These are phyloP conservation scores for Priceomyces fermenticarens DNA, from an alignment of 805 yeast genomes.

Conservation along the genomic window DNA sequence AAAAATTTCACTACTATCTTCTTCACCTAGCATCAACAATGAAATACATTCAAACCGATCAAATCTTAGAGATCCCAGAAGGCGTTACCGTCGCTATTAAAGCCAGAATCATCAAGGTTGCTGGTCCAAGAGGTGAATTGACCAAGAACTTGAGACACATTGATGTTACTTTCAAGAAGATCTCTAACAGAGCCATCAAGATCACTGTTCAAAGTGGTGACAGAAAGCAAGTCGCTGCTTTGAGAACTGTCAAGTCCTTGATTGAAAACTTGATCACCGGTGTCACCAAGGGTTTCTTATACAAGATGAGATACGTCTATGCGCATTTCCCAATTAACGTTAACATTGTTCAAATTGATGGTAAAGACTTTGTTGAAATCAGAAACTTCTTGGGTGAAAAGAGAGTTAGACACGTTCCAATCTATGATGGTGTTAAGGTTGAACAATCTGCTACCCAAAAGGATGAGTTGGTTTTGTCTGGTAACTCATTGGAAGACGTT, in stretches of 20 bases:
- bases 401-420: constrained; percentile 85
- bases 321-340: constrained; percentile 99
- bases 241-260: constrained; percentile 97
- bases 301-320: constrained; percentile 99
- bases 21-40: constrained; percentile 22
- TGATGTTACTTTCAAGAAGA: constrained; percentile 87
- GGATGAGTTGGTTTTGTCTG: constrained; percentile 90
- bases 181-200: constrained; percentile 69
- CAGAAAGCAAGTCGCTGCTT: constrained; percentile 99
- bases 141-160: constrained; percentile 90
- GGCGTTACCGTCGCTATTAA: constrained; percentile 89
- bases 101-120: constrained; percentile 84
- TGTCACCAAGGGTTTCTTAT: constrained; percentile 98
- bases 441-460: constrained; percentile 80
- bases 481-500: constrained; percentile 96
- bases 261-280: constrained; percentile 93
- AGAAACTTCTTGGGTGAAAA: constrained; percentile 99
- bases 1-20: not conserved
- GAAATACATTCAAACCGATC: constrained; percentile 90
- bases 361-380: constrained; percentile 78
- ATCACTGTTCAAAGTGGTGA: constrained; percentile 97
- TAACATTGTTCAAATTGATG: constrained; percentile 80
- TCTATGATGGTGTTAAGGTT: constrained; percentile 85
- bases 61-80: constrained; percentile 81
- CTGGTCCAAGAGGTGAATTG: constrained; percentile 97